These are phyloP conservation scores for Cercis canadensis DNA, from an alignment of 306 rosid genomes.

Conservation along the genomic window DNA sequence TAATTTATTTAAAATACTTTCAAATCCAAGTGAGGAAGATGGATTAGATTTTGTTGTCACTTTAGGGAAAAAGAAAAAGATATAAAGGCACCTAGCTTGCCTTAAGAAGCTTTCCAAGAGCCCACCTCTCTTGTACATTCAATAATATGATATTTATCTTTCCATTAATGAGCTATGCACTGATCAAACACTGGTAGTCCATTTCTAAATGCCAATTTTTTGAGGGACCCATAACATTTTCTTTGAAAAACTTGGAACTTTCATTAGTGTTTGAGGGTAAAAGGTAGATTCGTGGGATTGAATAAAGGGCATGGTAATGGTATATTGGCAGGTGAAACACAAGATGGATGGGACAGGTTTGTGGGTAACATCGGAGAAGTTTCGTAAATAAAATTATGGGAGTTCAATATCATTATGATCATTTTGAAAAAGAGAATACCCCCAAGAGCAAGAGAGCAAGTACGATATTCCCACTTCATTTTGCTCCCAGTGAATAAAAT, in stretches of 20 bases:
- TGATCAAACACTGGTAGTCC: slow-evolving; percentile 11
- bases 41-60: slow-evolving; percentile 53
- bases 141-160: neutral
- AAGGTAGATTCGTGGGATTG: neutral
- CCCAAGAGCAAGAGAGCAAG: neutral
- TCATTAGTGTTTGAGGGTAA: neutral
- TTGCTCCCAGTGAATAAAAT: slow-evolving; percentile 14
- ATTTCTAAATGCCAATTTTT: neutral
- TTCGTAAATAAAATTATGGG: slow-evolving; percentile 40
- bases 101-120: slow-evolving; percentile 43
- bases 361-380: slow-evolving; percentile 28
- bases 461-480: slow-evolving; percentile 29
- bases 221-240: too few species aligned
- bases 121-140: slow-evolving; percentile 26
- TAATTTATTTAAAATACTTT: slow-evolving; percentile 42
- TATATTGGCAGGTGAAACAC: neutral
- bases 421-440: slow-evolving; percentile 33
- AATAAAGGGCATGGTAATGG: neutral
- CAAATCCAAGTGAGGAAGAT: slow-evolving; percentile 47
- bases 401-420: slow-evolving; percentile 36
- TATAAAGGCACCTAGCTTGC: slow-evolving; percentile 49
- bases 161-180: slow-evolving; percentile 16
- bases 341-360: slow-evolving; percentile 3
- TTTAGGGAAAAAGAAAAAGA: slow-evolving; percentile 48
- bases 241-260: too few species aligned